Evolutionary conservation across 2,329 filamentous ascomycete genomes (phyloP).

Genomic region (Balansia obtecta): DNA sequence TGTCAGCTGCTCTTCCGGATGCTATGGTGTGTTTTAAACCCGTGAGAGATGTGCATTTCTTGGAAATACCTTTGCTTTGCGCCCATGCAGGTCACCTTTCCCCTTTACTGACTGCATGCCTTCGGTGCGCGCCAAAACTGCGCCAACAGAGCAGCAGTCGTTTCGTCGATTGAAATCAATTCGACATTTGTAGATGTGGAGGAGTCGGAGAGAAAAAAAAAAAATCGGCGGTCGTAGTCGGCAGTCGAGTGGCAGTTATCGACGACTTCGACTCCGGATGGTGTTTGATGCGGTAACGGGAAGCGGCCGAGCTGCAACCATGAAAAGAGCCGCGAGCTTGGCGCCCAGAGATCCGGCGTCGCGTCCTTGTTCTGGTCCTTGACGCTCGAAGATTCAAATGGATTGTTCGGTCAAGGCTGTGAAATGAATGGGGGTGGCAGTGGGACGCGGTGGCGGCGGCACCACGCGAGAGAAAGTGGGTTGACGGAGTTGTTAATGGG

Average conservation of each 20-base stretch:
- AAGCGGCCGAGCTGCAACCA: neutral
- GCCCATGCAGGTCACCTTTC: constrained; percentile 45
- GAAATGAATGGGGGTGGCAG: neutral
- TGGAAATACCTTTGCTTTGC: constrained; percentile 44
- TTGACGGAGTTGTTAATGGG: too few relatives aligned
- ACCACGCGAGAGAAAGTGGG: neutral
- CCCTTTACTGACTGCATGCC: constrained; percentile 42
- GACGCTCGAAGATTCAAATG: neutral
- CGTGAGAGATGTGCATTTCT: neutral
- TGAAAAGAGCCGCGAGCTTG: neutral
- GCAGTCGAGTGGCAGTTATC: neutral
- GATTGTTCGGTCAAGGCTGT: too few relatives aligned
- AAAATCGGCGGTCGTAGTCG: neutral
- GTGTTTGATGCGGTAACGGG: neutral
- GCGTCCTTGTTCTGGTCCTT: neutral
- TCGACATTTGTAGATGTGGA: neutral
- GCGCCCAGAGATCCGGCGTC: neutral
- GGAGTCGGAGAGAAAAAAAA: neutral
- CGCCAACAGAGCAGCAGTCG: constrained; percentile 3
- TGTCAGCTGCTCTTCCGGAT: neutral
- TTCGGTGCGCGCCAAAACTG: constrained; percentile 15
- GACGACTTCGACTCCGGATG: neutral
- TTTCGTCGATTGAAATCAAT: neutral
- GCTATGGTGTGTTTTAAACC: neutral
- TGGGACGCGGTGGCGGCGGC: neutral